Percentiles rank a stretch among this genome's conserved stretches.
Conservation (phyloP, 2,329 filamentous ascomycete genomes). For the Aspergillus sp. region DNA sequence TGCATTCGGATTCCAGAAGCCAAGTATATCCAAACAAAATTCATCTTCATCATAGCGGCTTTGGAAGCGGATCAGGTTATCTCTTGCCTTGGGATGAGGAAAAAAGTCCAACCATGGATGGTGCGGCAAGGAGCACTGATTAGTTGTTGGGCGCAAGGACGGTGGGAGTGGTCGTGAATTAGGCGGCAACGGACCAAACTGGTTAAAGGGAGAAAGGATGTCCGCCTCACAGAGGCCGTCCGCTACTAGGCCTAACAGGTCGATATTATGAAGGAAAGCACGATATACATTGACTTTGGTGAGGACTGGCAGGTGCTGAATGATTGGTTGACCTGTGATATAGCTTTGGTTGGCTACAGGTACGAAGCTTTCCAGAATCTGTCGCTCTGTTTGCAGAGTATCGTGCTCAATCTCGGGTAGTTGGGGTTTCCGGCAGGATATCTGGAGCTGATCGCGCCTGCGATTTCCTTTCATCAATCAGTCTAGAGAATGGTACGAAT, state of each 20-base stretch:
- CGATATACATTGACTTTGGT: conserved; percentile 1
- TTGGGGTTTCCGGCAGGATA: too few species aligned
- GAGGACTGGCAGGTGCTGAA: conserved; percentile 2
- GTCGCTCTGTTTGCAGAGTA: neutral
- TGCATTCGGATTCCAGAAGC: conserved; percentile 7
- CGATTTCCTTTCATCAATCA: neutral
- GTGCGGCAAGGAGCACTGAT: neutral
- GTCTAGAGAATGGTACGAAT: neutral
- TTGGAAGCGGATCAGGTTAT: conserved; percentile 2
- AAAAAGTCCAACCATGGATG: conserved; percentile 6
- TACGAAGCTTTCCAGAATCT: neutral
- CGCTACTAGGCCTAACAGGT: neutral
- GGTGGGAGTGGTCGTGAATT: neutral
- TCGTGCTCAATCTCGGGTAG: neutral
- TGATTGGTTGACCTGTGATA: neutral
- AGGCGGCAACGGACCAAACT: too few species aligned
- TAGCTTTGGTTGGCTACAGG: neutral
- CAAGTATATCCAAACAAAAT: conserved; percentile 5
- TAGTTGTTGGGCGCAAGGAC: neutral
- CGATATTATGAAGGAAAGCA: conserved; percentile 3
- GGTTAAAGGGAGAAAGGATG: neutral
- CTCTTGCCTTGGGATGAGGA: conserved; percentile 1
- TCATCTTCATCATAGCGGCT: conserved; percentile 2
- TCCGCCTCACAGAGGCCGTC: neutral
- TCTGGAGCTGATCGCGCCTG: neutral